These are phyloP conservation scores for Aspergillus thermomutatus DNA, from an alignment of 2,329 filamentous ascomycete genomes.

Conservation along the genomic window DNA sequence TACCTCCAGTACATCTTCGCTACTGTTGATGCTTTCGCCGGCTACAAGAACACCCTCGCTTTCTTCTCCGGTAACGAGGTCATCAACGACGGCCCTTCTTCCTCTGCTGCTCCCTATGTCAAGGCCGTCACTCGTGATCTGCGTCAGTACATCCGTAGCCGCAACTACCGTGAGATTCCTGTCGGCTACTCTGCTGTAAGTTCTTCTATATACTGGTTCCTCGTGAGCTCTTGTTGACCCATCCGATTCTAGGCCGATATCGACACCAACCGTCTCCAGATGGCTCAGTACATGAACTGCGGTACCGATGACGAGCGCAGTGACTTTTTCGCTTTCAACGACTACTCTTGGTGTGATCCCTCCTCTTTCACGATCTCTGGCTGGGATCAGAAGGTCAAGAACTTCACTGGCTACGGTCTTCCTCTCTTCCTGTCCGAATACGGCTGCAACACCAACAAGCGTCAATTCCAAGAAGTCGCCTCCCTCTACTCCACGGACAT, in stretches of 20 bases:
- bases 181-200: constrained; percentile 64
- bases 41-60: constrained; percentile 82
- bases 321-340: constrained; percentile 90
- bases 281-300: constrained; percentile 91
- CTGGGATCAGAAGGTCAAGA: constrained; percentile 85
- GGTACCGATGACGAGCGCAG: constrained; percentile 77
- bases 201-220: not conserved
- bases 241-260: constrained; percentile 62
- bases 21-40: constrained; percentile 77
- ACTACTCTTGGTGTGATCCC: constrained; percentile 71
- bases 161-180: constrained; percentile 63
- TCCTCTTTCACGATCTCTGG: constrained; percentile 73
- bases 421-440: constrained; percentile 95
- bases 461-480: constrained; percentile 74
- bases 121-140: constrained; percentile 78
- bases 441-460: constrained; percentile 79
- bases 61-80: constrained; percentile 84
- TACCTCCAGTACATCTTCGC: constrained; percentile 86
- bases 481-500: constrained; percentile 80
- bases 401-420: constrained; percentile 80
- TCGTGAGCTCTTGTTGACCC: not conserved
- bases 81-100: constrained; percentile 66
- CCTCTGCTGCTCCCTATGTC: constrained; percentile 66
- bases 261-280: constrained; percentile 77
- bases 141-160: constrained; percentile 64